Evolutionary conservation across 179 eudicot genomes (phyloP).

Genomic region (Silene coronaria): DNA sequence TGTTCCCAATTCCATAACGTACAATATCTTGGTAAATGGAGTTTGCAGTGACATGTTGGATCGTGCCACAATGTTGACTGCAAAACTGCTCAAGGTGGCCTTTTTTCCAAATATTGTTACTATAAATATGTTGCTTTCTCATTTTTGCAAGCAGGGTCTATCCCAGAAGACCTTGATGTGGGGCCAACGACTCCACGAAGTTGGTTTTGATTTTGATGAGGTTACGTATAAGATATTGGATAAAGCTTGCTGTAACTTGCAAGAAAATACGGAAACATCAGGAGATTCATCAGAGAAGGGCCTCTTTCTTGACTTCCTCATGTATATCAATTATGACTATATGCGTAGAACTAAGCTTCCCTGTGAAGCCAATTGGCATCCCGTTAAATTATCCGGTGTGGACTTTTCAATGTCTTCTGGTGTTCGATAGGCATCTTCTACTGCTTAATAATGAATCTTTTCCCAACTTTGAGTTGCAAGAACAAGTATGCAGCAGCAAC

Average conservation of each 20-base stretch:
- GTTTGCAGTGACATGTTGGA: slow-evolving; percentile 69
- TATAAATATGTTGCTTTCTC: slow-evolving; percentile 66
- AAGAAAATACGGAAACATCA: slow-evolving; percentile 32
- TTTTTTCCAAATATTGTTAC: slow-evolving; percentile 81
- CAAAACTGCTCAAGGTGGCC: slow-evolving; percentile 77
- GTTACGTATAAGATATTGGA: slow-evolving; percentile 62
- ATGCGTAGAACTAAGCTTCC: slow-evolving; percentile 34
- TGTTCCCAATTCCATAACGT: slow-evolving; percentile 74
- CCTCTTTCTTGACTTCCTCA: slow-evolving; percentile 74
- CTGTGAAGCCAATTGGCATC: slow-evolving; percentile 21
- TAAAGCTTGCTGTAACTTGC: slow-evolving; percentile 44
- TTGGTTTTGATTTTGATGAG: slow-evolving; percentile 55
- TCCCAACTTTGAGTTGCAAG: slow-evolving; percentile 12
- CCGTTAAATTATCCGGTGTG: slow-evolving; percentile 21
- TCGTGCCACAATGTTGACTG: slow-evolving; percentile 74
- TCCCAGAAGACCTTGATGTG: slow-evolving; percentile 71
- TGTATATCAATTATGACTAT: slow-evolving; percentile 73
- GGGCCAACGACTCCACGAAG: slow-evolving; percentile 63
- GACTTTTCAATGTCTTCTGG: slow-evolving; percentile 6
- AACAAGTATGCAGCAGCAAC: not conserved
- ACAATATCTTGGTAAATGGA: slow-evolving; percentile 79
- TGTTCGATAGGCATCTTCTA: slow-evolving; percentile 16
- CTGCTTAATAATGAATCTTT: slow-evolving; percentile 3
- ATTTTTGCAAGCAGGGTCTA: slow-evolving; percentile 75
- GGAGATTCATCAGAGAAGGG: slow-evolving; percentile 47